Evolutionary conservation across 2,329 filamentous ascomycete species (phyloP).

Genomic region (Trichoderma atrobrunneum): DNA sequence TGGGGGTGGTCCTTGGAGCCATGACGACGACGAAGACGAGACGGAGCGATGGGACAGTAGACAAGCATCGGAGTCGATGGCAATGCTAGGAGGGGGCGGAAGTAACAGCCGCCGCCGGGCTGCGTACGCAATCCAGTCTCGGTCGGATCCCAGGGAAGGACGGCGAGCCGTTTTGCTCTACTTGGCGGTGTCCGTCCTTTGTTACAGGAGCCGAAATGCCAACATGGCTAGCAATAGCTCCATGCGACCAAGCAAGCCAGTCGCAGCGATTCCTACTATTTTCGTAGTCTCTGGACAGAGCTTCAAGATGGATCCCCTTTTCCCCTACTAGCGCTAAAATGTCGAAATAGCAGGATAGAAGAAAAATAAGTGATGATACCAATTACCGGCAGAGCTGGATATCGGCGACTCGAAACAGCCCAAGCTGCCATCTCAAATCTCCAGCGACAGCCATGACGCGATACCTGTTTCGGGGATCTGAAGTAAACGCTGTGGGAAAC

Average conservation of each 20-base stretch:
- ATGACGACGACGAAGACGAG: background rate
- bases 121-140: background rate
- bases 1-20: background rate
- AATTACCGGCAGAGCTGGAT: background rate
- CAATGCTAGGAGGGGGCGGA: background rate
- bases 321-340: background rate
- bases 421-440: background rate
- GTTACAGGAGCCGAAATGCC: conserved; percentile 5
- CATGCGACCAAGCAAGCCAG: background rate
- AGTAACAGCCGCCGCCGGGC: background rate
- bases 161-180: conserved; percentile 1
- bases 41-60: background rate
- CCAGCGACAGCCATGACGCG: conserved; percentile 18
- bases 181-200: conserved; percentile 11
- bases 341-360: background rate
- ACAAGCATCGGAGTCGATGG: conserved; percentile 1
- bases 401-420: background rate
- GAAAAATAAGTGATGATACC: background rate
- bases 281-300: background rate
- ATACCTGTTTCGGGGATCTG: conserved; percentile 13
- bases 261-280: background rate
- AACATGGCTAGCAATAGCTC: conserved; percentile 2
- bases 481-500: background rate
- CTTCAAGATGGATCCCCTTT: background rate
- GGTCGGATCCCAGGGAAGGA: background rate